Percentiles rank a stretch among this genome's conserved stretches.
Evolutionary conservation across 2,329 filamentous ascomycete species (phyloP).

Genomic region (Paecilomyces fulvus): DNA sequence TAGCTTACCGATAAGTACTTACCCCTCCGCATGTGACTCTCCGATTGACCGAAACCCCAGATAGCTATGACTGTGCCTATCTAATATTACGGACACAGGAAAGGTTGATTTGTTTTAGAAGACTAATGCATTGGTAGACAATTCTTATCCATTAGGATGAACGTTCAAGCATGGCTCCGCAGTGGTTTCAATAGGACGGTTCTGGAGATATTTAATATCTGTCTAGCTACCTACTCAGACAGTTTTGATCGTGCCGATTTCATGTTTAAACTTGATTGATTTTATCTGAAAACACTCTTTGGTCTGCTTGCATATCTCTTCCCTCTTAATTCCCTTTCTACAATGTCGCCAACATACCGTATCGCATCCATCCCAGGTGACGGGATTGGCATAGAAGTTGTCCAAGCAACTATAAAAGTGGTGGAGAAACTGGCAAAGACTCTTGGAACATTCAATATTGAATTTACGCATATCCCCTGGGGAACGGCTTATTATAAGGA

Average conservation of each 20-base stretch:
- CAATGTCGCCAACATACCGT: conserved; percentile 28
- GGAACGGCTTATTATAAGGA: conserved; percentile 46
- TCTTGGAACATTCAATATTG: conserved; percentile 39
- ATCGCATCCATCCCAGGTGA: conserved; percentile 56
- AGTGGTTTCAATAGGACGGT: not conserved
- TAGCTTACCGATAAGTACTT: no score
- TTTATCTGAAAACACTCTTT: not conserved
- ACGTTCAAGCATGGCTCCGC: not conserved
- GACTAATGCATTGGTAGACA: not conserved
- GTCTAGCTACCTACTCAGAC: not conserved
- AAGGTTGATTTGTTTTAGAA: not conserved
- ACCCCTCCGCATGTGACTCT: not conserved
- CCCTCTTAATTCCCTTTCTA: not conserved
- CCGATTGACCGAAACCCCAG: not conserved
- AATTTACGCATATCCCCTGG: conserved; percentile 31
- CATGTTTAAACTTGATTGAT: not conserved
- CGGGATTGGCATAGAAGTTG: conserved; percentile 57
- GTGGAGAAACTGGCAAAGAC: conserved; percentile 38
- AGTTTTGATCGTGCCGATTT: no score
- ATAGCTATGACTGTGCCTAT: not conserved
- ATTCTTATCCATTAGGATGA: not conserved
- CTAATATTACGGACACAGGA: not conserved
- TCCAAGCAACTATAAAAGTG: conserved; percentile 45
- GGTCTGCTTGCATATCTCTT: not conserved
- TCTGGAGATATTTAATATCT: not conserved